These are phyloP conservation scores for Yarrowia sp. DNA, from an alignment of 805 yeast genomes.

Conservation along the genomic window DNA sequence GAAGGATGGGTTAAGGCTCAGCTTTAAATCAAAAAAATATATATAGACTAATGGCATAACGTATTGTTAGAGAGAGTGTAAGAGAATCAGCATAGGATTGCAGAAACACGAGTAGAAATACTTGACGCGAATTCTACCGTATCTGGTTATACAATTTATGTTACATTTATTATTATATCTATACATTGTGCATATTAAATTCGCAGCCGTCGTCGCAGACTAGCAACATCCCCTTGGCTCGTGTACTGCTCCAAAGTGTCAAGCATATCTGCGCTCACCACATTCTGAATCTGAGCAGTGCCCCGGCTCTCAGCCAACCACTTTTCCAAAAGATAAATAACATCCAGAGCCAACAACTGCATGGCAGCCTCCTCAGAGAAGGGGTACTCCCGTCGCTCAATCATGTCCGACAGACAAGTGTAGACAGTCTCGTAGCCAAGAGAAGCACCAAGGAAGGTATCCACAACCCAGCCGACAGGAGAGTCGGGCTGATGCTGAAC, in stretches of 20 bases:
- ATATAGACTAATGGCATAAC: constrained; percentile 20
- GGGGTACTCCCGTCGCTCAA: constrained; percentile 36
- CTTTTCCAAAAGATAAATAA: constrained; percentile 31
- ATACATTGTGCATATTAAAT: constrained; percentile 3
- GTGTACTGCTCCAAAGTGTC: constrained; percentile 9
- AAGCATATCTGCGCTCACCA: background rate
- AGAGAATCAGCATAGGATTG: background rate
- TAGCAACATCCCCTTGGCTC: background rate
- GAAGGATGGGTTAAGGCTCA: constrained; percentile 92
- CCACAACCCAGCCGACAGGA: constrained; percentile 43
- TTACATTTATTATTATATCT: constrained; percentile 22
- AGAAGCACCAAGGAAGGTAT: constrained; percentile 40
- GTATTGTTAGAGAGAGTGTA: background rate
- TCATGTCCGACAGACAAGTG: constrained; percentile 33
- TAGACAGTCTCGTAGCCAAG: constrained; percentile 34
- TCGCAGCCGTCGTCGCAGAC: constrained; percentile 21
- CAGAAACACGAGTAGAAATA: too few species aligned
- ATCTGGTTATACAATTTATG: background rate
- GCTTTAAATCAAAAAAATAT: constrained; percentile 15
- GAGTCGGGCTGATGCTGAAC: constrained; percentile 43
- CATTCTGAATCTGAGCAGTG: constrained; percentile 7
- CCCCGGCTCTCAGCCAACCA: constrained; percentile 30
- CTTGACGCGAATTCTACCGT: too few species aligned
- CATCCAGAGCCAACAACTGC: constrained; percentile 33
- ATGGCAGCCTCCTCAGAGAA: constrained; percentile 33